Conservation (phyloP, 2,329 filamentous ascomycete species). For the Paraphaeosphaeria sporulosa region DNA sequence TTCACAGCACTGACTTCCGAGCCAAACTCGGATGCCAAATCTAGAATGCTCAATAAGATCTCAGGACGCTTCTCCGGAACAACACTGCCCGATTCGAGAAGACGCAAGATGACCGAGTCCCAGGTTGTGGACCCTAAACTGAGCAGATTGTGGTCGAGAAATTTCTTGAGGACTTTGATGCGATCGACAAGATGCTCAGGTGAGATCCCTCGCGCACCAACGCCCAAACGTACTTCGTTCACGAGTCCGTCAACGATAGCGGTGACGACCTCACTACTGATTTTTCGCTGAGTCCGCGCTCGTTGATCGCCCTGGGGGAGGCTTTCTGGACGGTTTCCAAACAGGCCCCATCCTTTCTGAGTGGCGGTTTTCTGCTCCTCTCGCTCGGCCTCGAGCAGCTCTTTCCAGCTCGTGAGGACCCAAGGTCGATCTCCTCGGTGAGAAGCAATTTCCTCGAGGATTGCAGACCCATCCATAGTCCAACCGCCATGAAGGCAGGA, state of each 20-base stretch:
- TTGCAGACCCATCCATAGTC: slow-evolving; percentile 51
- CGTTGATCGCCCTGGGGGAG: slow-evolving; percentile 33
- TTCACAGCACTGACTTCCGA: slow-evolving; percentile 49
- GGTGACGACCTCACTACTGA: slow-evolving; percentile 66
- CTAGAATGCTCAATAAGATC: slow-evolving; percentile 50
- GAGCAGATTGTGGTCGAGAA: slow-evolving; percentile 48
- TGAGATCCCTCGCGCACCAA: slow-evolving; percentile 49
- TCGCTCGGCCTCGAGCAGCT: slow-evolving; percentile 44
- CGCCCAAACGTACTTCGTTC: slow-evolving; percentile 54
- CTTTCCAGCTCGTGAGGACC: slow-evolving; percentile 52
- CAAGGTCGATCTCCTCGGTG: slow-evolving; percentile 33
- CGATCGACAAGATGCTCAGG: slow-evolving; percentile 43
- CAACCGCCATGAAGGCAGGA: slow-evolving; percentile 59
- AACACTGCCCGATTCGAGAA: slow-evolving; percentile 58
- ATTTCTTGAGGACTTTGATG: slow-evolving; percentile 46
- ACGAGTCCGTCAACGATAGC: slow-evolving; percentile 63
- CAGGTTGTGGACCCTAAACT: slow-evolving; percentile 52
- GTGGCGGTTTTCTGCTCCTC: slow-evolving; percentile 28
- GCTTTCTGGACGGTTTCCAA: slow-evolving; percentile 26
- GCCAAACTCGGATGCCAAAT: slow-evolving; percentile 52
- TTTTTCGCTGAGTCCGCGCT: slow-evolving; percentile 52
- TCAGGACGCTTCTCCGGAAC: slow-evolving; percentile 55
- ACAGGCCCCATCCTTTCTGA: slow-evolving; percentile 33
- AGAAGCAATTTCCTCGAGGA: slow-evolving; percentile 44
- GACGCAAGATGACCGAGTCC: slow-evolving; percentile 58